These are phyloP conservation scores for Hysterangium stoloniferum DNA, from an alignment of 768 basidiomycete genomes.

Conservation along the genomic window DNA sequence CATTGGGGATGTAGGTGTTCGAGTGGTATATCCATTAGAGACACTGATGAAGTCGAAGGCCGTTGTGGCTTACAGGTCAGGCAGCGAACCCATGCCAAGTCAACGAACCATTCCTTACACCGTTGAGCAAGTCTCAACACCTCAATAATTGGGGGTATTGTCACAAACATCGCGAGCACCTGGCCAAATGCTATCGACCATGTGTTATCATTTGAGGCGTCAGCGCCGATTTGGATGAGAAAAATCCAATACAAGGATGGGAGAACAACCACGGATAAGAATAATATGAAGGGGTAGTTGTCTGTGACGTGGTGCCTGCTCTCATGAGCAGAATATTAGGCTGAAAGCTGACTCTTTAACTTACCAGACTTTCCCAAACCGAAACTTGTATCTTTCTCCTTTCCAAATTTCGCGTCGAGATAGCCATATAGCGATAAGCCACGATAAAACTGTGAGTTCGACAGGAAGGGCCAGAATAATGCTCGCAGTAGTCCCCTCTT, in stretches of 20 bases:
- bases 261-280: not conserved
- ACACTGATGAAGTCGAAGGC: no score
- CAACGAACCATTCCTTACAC: not conserved
- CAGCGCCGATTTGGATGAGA: not conserved
- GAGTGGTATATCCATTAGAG: no score
- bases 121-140: not conserved
- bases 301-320: not conserved
- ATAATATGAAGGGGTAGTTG: conserved; percentile 1
- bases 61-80: no score
- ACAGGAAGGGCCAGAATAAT: not conserved
- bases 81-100: not conserved
- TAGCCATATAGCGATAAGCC: not conserved
- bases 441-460: not conserved
- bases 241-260: not conserved
- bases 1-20: no score
- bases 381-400: not conserved
- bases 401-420: not conserved
- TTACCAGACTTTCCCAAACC: not conserved
- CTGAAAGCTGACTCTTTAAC: no score
- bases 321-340: no score
- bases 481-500: no score
- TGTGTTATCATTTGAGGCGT: not conserved
- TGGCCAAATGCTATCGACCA: not conserved
- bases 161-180: not conserved
- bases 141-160: not conserved